phyloP scores from a whole-genome alignment of 768 basidiomycete species.

The Polyporus arcularius region DNA sequence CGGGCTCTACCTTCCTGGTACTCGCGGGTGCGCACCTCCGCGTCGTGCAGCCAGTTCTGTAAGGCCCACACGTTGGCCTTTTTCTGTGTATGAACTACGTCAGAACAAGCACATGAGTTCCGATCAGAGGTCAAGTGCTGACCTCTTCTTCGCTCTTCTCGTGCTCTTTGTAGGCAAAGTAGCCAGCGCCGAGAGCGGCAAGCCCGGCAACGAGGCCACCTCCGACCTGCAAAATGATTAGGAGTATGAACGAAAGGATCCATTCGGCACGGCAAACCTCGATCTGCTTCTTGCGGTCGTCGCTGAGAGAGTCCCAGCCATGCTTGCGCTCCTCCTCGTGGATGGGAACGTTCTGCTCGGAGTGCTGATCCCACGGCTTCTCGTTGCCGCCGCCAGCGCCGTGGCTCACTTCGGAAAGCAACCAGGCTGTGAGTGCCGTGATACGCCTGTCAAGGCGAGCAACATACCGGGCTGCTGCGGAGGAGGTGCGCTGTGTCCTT shows the following conservation, averaged over 20 bases:
- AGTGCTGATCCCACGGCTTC: conserved; percentile 26
- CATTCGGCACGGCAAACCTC: conserved; percentile 39
- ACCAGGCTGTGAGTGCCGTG: neutral
- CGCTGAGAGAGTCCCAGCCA: conserved; percentile 57
- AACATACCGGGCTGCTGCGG: conserved; percentile 11
- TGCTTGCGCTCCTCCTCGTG: conserved; percentile 51
- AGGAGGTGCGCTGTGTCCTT: conserved; percentile 15
- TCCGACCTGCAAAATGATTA: conserved; percentile 47
- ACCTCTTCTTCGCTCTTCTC: conserved; percentile 63
- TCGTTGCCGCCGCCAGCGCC: conserved; percentile 7
- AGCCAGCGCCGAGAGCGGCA: conserved; percentile 53
- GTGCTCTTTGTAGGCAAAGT: conserved; percentile 54
- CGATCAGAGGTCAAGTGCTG: neutral
- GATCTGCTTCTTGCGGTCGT: conserved; percentile 57
- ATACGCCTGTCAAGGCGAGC: neutral
- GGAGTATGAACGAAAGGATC: neutral
- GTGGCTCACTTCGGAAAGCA: conserved; percentile 6
- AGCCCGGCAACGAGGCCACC: conserved; percentile 61
- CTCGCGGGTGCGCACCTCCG: conserved; percentile 51
- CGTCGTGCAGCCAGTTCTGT: conserved; percentile 57
- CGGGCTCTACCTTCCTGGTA: conserved; percentile 46
- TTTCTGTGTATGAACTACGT: conserved; percentile 37
- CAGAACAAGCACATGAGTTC: neutral
- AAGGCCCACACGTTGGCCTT: conserved; percentile 51
- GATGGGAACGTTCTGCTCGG: conserved; percentile 33